phyloP scores from a whole-genome alignment of 148 eudicot genomes.

The Vaccinium corymbosum region DNA sequence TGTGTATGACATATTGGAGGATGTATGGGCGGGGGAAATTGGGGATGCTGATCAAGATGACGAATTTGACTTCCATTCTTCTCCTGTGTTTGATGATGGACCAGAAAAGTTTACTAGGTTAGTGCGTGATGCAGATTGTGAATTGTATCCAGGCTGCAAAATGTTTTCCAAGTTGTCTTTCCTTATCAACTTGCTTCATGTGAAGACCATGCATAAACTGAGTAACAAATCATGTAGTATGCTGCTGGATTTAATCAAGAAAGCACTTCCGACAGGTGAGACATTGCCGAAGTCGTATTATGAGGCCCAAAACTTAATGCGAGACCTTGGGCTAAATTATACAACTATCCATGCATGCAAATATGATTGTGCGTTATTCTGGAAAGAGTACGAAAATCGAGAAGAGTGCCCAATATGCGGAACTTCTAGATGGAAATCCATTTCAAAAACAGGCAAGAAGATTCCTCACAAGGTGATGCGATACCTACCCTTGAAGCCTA shows the following conservation, averaged over 20 bases:
- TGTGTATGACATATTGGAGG: neutral
- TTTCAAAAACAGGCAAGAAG: neutral
- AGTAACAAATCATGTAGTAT: neutral
- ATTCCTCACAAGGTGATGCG: neutral
- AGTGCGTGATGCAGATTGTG: neutral
- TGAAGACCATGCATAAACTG: neutral
- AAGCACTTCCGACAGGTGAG: neutral
- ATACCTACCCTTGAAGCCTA: no score
- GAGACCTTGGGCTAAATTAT: neutral
- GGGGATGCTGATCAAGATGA: neutral
- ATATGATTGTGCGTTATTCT: constrained; percentile 10
- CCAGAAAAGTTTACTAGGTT: constrained; percentile 3
- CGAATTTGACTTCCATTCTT: neutral
- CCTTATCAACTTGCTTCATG: neutral
- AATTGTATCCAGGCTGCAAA: neutral
- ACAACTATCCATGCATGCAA: constrained; percentile 8
- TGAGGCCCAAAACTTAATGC: neutral
- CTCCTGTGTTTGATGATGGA: neutral
- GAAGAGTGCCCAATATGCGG: neutral
- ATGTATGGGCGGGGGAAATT: neutral
- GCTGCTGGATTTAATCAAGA: neutral
- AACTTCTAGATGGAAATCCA: constrained; percentile 8
- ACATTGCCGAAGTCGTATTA: neutral
- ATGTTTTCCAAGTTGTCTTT: neutral
- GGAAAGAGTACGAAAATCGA: constrained; percentile 1